Evolutionary conservation across 208 protist species (phyloP).

Genomic region (Phytomonas serpens): DNA sequence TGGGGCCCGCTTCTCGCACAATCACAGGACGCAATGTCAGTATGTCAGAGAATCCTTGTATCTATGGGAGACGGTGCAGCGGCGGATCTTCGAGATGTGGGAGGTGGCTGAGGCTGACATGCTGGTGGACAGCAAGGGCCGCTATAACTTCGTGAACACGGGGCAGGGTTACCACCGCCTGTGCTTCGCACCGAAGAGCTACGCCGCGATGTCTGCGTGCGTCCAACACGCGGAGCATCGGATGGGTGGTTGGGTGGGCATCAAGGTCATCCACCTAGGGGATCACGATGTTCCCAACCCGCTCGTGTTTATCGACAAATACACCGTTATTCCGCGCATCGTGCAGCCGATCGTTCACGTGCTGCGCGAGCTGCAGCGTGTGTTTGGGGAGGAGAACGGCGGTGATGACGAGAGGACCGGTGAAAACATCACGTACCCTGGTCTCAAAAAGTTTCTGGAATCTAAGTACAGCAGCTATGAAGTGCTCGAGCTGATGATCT

Average conservation of each 20-base stretch:
- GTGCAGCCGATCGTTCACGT: slow-evolving; percentile 90
- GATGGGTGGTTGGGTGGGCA: slow-evolving; percentile 93
- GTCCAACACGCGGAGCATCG: slow-evolving; percentile 67
- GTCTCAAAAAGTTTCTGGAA: slow-evolving; percentile 62
- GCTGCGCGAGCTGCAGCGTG: slow-evolving; percentile 48
- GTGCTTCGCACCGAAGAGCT: slow-evolving; percentile 83
- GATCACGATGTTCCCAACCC: slow-evolving; percentile 97
- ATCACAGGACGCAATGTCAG: slow-evolving; percentile 89
- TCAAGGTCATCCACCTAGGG: slow-evolving; percentile 95
- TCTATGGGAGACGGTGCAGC: slow-evolving; percentile 93
- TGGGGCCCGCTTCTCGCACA: slow-evolving; percentile 92
- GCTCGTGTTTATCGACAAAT: slow-evolving; percentile 98
- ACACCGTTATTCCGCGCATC: slow-evolving; percentile 94
- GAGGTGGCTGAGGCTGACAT: slow-evolving; percentile 92
- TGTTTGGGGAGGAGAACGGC: slow-evolving; percentile 40
- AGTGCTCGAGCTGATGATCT: slow-evolving; percentile 68
- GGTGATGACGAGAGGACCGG: slow-evolving; percentile 8
- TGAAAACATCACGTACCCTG: slow-evolving; percentile 51
- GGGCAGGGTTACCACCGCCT: slow-evolving; percentile 95
- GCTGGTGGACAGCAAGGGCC: slow-evolving; percentile 41
- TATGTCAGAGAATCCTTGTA: slow-evolving; percentile 95
- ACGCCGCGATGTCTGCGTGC: slow-evolving; percentile 68
- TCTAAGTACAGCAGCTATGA: slow-evolving; percentile 68
- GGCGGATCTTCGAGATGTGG: slow-evolving; percentile 93
- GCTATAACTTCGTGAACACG: slow-evolving; percentile 85